Percentiles rank a stretch among this genome's conserved stretches.
Evolutionary conservation across 805 yeast genomes (phyloP).

Genomic region (Lipomyces yamadae): DNA sequence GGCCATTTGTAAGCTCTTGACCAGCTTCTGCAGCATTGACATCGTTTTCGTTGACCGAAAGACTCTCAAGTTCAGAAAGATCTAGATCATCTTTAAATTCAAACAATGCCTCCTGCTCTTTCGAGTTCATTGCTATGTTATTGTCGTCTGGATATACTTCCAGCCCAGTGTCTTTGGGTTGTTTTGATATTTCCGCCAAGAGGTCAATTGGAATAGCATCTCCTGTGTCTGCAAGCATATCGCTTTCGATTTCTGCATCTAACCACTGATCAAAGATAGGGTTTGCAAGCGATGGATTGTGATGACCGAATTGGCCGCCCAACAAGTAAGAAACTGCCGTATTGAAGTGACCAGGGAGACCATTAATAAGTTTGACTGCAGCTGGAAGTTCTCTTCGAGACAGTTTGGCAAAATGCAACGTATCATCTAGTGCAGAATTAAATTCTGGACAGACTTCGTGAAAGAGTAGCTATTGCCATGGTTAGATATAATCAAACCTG

Average conservation of each 20-base stretch:
- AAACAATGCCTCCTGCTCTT: not conserved
- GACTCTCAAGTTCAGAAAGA: not conserved
- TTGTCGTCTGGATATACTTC: not conserved
- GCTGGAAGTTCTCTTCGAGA: constrained; percentile 18
- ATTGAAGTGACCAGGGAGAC: constrained; percentile 11
- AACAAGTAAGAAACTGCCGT: constrained; percentile 10
- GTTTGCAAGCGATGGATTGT: not conserved
- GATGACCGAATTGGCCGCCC: constrained; percentile 14
- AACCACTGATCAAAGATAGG: not conserved
- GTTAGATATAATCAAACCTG: not conserved
- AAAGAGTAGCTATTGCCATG: constrained; percentile 5
- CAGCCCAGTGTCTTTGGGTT: not conserved
- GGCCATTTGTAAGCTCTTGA: not conserved
- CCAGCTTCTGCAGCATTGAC: not conserved
- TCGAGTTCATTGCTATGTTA: not conserved
- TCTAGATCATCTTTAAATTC: not conserved
- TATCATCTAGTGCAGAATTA: constrained; percentile 8
- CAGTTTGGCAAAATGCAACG: not conserved
- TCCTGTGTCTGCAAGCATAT: not conserved
- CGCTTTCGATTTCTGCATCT: not conserved
- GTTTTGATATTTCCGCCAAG: not conserved
- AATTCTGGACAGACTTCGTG: constrained; percentile 25
- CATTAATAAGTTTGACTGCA: not conserved
- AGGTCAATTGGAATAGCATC: not conserved
- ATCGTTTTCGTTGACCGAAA: not conserved